A percentile compares a stretch with the other conserved stretches of the same genome.
phyloP scores from a whole-genome alignment of 305 asterid species.

The Solanum hybrid region DNA sequence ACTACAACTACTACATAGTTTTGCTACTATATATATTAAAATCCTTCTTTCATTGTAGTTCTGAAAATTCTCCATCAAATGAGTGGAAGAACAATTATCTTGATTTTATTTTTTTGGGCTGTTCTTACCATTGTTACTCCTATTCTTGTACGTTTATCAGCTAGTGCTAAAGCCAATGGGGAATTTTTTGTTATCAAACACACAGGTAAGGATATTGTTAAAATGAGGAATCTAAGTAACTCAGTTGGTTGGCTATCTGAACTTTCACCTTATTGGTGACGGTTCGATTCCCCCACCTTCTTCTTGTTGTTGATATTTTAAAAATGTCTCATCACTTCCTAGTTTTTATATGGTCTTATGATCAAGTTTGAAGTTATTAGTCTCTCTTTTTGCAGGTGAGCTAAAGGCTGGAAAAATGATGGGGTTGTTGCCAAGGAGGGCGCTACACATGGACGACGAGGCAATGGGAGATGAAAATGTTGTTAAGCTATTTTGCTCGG shows the following conservation, averaged over 20 bases:
- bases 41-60: constrained; percentile 14
- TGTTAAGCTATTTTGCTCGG: not conserved
- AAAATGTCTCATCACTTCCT: not conserved
- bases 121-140: constrained; percentile 68
- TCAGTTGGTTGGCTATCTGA: not conserved
- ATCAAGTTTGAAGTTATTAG: not conserved
- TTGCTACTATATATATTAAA: constrained; percentile 4
- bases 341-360: not conserved
- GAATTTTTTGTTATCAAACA: constrained; percentile 11
- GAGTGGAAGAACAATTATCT: constrained; percentile 50
- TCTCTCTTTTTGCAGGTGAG: constrained; percentile 27
- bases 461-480: not conserved
- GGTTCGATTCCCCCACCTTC: not conserved
- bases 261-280: not conserved
- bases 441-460: constrained; percentile 7
- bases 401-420: not conserved
- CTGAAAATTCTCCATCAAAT: constrained; percentile 18
- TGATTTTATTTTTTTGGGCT: constrained; percentile 68
- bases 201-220: not conserved
- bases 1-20: not conserved
- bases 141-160: constrained; percentile 51
- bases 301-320: not conserved
- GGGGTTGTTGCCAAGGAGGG: constrained; percentile 40
- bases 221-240: not conserved
- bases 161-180: constrained; percentile 35